Conservation (phyloP, 495 filamentous ascomycete species). For the Oleoguttula mirabilis region DNA sequence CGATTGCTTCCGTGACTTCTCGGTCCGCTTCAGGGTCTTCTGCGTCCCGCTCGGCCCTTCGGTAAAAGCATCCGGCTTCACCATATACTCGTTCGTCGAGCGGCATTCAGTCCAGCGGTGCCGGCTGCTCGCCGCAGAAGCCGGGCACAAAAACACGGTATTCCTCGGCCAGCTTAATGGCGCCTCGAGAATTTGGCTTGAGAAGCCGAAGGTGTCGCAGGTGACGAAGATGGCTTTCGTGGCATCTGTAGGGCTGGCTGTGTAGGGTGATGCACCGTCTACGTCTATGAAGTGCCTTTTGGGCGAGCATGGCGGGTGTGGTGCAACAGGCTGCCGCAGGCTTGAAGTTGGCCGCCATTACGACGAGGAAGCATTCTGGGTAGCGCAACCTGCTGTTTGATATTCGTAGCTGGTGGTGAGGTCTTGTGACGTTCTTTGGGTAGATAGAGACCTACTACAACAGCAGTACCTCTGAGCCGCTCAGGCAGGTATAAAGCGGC, state of each 20-base stretch:
- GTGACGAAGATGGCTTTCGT: constrained; percentile 6
- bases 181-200: constrained; percentile 8
- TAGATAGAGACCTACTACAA: too few relatives aligned
- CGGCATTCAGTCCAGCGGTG: constrained; percentile 8
- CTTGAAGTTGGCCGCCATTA: not conserved
- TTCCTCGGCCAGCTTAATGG: constrained; percentile 8
- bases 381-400: too few relatives aligned
- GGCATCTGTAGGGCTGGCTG: constrained; percentile 1
- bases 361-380: too few relatives aligned
- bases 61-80: constrained; percentile 6
- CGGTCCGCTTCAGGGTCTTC: not conserved
- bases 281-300: not conserved
- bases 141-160: constrained; percentile 13
- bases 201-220: constrained; percentile 16
- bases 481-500: too few relatives aligned
- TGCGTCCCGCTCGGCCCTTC: constrained; percentile 7
- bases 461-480: too few relatives aligned
- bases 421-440: too few relatives aligned
- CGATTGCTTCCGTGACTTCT: not conserved
- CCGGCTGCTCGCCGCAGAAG: constrained; percentile 8
- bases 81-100: not conserved
- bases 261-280: not conserved
- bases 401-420: too few relatives aligned
- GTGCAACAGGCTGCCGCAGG: constrained; percentile 5
- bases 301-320: not conserved